These are phyloP conservation scores for Coccinonectria pachysandricola DNA, from an alignment of 2,329 filamentous ascomycete species.

Conservation along the genomic window DNA sequence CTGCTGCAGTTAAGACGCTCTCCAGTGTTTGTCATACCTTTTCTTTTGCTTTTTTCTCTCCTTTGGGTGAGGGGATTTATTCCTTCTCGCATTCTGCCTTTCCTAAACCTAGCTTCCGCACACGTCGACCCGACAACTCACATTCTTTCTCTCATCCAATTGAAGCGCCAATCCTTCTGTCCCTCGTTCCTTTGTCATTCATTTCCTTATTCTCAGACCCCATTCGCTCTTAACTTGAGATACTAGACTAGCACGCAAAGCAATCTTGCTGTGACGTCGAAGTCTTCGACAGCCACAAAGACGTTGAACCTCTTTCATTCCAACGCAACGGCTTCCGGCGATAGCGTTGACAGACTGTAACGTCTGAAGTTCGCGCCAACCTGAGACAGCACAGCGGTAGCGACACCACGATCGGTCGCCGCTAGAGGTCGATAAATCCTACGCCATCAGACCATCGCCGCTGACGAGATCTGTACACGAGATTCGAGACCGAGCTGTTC, in stretches of 20 bases:
- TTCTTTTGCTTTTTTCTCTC: constrained; percentile 4
- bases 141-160: constrained; percentile 12
- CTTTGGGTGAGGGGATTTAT: background rate
- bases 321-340: no score
- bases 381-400: constrained; percentile 4
- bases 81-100: no score
- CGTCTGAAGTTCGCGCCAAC: no score
- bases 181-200: constrained; percentile 4
- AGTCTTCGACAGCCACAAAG: constrained; percentile 5
- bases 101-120: no score
- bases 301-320: constrained; percentile 6
- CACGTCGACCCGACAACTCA: constrained; percentile 1
- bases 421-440: no score
- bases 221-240: no score
- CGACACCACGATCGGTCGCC: constrained; percentile 2
- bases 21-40: no score
- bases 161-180: constrained; percentile 2
- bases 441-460: constrained; percentile 5
- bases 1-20: no score
- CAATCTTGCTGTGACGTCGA: constrained; percentile 5
- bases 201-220: constrained; percentile 7
- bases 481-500: constrained; percentile 10
- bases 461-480: constrained; percentile 6
- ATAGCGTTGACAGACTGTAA: no score
- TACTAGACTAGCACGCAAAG: constrained; percentile 1